Base-by-base conservation (phyloP, 2,329 filamentous ascomycete genomes). In the Trichoderma hamatum region DNA sequence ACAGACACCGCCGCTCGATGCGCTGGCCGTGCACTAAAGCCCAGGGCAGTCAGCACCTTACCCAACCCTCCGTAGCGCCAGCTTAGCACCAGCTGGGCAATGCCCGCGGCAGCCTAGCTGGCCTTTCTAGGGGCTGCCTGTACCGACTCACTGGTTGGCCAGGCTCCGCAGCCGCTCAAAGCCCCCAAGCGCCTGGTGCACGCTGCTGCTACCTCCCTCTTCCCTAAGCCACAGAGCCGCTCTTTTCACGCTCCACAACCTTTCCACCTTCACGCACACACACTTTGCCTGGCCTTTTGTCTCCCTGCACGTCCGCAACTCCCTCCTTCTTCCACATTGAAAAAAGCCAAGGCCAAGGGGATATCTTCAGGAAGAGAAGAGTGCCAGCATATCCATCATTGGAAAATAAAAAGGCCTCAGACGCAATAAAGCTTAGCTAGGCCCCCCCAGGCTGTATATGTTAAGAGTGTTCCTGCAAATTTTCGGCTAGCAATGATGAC, bases 401-500 rank as follows among this genome's bases (percentile, higher is more conserved):
- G 24, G 9, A 19, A 52, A n/a, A 36, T 6, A 39, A 19, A 60
- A 54, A 21, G 21, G 49, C 34, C 19, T 21, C 55, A 60, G 56
- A 19, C 66, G 58, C 66, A 49, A 39, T 43, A 49, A 49, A 62
- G 51, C 32, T 43, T n/a, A 36, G 56, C 36, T 36, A 46, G 66
- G 36, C 49, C 51, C 58, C 51, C 32, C 11, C 63, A 34, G 66
- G 66, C 66, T 21, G 24, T 46, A 56, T 54, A 63, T 34, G 46
- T 54, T 55, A 63, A 59, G 56, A 49, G 60, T 39, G 26, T 51
- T 59, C 39, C 49, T 28, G 63, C 63, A 51, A 49, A 58, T 67
- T 67, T 67, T 67, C 46, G 51, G 54, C 49, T 67, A 21, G 43
- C 64, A 54, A 58, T 59, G 65, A 89, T 89, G 87, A 82, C 86